These are phyloP conservation scores for Flueggea neowawraea DNA, from an alignment of 441 rosid genomes.

Conservation along the genomic window DNA sequence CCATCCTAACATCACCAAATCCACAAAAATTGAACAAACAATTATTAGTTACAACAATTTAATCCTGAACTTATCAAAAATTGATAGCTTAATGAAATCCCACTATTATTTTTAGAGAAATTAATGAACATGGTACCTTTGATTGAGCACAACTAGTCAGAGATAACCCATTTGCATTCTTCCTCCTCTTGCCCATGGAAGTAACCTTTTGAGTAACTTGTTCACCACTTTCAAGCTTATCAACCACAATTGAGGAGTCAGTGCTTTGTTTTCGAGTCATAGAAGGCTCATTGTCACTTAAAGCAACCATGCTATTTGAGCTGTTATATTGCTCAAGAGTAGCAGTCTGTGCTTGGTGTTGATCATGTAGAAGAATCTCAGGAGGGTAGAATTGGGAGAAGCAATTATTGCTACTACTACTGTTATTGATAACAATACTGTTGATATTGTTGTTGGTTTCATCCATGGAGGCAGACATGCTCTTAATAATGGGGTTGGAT, in stretches of 20 bases:
- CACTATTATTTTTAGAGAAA: neutral
- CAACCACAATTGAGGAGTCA: slow-evolving; percentile 35
- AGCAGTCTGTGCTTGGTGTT: no score
- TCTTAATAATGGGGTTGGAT: slow-evolving; percentile 14
- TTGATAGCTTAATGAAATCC: neutral
- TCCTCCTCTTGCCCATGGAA: slow-evolving; percentile 28
- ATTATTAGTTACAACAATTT: neutral
- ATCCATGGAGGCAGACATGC: slow-evolving; percentile 26
- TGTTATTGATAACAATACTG: neutral
- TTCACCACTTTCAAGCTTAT: slow-evolving; percentile 42
- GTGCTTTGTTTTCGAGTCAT: slow-evolving; percentile 38
- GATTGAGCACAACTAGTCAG: slow-evolving; percentile 24
- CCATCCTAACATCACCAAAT: slow-evolving; percentile 19
- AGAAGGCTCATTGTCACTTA: slow-evolving; percentile 30
- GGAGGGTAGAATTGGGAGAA: slow-evolving; percentile 29
- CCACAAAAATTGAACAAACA: neutral
- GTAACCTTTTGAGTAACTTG: slow-evolving; percentile 34
- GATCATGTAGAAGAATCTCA: slow-evolving; percentile 11
- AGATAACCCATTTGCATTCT: slow-evolving; percentile 18
- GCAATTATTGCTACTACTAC: neutral
- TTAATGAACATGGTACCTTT: slow-evolving; percentile 21
- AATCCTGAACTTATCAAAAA: no score
- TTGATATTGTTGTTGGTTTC: slow-evolving; percentile 15
- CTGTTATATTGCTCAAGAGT: no score
- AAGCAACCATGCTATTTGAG: slow-evolving; percentile 15